Conservation (phyloP, 495 filamentous ascomycete species). For the Bryoglossum gracile region DNA sequence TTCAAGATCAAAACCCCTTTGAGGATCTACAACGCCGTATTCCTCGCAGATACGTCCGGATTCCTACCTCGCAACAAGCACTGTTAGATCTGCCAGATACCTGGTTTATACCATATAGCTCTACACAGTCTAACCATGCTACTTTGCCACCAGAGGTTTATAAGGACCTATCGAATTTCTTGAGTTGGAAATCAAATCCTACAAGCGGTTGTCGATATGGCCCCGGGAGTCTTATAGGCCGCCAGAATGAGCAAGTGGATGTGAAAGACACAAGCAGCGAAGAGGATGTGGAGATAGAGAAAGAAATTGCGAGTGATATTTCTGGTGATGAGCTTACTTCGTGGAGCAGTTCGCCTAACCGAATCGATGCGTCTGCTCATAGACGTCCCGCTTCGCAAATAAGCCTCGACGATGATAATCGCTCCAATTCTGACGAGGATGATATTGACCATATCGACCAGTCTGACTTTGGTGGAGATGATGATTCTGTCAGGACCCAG, state of each 20-base stretch:
- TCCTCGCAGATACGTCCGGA: conserved; percentile 38
- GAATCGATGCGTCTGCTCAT: too few species aligned
- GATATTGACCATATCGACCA: too few species aligned
- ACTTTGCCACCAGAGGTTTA: conserved; percentile 36
- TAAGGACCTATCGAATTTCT: conserved; percentile 27
- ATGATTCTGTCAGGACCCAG: not conserved
- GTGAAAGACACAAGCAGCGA: not conserved
- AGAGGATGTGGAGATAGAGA: too few species aligned
- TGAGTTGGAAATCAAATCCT: conserved; percentile 8
- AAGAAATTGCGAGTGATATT: too few species aligned
- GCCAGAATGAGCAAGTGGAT: too few species aligned
- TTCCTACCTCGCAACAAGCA: conserved; percentile 52
- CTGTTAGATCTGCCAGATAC: conserved; percentile 46
- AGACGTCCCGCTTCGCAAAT: too few species aligned
- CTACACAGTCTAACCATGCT: conserved; percentile 15
- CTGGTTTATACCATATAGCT: conserved; percentile 27
- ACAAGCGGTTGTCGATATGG: not conserved
- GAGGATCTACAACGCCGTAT: conserved; percentile 35
- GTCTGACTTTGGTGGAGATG: not conserved
- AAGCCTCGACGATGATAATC: too few species aligned
- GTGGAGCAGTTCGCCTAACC: too few species aligned
- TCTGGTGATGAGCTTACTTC: too few species aligned
- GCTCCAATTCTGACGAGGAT: too few species aligned
- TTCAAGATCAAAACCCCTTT: conserved; percentile 17
- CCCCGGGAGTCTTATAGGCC: not conserved